These are phyloP conservation scores for Neopestalotiopsis clavispora DNA, from an alignment of 2,329 filamentous ascomycete species.

Conservation along the genomic window DNA sequence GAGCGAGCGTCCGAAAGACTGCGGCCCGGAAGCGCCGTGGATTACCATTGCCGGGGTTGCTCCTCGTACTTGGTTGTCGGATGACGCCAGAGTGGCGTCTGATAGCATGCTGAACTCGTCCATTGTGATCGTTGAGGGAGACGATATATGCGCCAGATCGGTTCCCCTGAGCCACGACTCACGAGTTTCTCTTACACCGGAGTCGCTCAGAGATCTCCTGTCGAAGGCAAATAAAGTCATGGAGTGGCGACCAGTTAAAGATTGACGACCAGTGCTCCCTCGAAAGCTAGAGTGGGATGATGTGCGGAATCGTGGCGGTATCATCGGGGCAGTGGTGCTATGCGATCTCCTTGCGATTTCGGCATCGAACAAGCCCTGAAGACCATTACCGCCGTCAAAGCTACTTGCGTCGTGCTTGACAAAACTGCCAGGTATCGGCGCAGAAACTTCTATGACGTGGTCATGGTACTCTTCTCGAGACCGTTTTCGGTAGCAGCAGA, in stretches of 20 bases:
- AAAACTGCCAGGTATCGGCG: slow-evolving; percentile 34
- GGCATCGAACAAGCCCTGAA: slow-evolving; percentile 26
- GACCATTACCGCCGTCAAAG: slow-evolving; percentile 20
- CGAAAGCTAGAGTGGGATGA: slow-evolving; percentile 13
- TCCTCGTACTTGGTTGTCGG: background rate
- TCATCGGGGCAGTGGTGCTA: background rate
- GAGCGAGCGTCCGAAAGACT: background rate
- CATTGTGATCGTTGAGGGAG: background rate
- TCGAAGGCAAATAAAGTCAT: background rate
- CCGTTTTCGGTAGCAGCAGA: slow-evolving; percentile 31
- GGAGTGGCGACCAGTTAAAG: background rate
- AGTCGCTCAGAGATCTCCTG: slow-evolving; percentile 6
- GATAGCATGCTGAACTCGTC: slow-evolving; percentile 9
- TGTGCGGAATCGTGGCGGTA: background rate
- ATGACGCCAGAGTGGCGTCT: background rate
- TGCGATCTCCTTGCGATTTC: slow-evolving; percentile 15
- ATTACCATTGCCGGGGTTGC: slow-evolving; percentile 8
- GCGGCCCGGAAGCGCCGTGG: background rate
- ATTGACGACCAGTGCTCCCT: slow-evolving; percentile 8
- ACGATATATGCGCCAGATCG: background rate
- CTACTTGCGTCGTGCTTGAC: slow-evolving; percentile 26
- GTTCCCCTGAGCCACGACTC: slow-evolving; percentile 11
- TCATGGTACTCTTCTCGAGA: slow-evolving; percentile 25
- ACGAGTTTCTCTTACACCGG: slow-evolving; percentile 9
- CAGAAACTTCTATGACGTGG: slow-evolving; percentile 31